Base-by-base conservation (phyloP, 2,329 filamentous ascomycete species). In the Bipolaris cookei region DNA sequence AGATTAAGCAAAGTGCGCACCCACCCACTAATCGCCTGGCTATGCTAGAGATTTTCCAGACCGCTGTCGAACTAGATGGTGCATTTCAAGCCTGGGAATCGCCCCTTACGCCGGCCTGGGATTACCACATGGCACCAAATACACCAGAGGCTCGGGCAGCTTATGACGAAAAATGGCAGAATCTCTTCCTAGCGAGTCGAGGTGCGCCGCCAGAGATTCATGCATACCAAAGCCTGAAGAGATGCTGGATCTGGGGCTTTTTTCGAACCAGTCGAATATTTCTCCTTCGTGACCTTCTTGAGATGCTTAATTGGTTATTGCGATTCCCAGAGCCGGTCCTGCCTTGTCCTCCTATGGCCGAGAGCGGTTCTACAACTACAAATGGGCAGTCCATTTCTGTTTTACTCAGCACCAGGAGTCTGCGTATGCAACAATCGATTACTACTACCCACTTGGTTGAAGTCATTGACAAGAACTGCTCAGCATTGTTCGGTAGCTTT, bases 261-360 rank as follows among this genome's bases (percentile, higher is more conserved):
- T 74, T 67, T 49, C 67, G 70, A n/a, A 71, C 68, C 1, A 66
- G 54, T 32, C 62, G 68, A 13, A 60, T 72, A 7, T 69, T 72
- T 32, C 48, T 74, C 3, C 56, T 71, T 1, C 67, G 71, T 16
- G 72, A 72, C 21, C 37, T 66, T 7, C 54, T 73, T 0, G 72
- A 73, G 49, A 67, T 75, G 1, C 50, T 74, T 10, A 73, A 72
- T 23, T 73, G 68, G 68, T 70, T 72, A 65, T 62, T 70, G 18
- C 58, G 60, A 10, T 51, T 73, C 1, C 68, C 68, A 3, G 66
- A 66, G 20, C 50, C 56, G 21, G 42, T 23, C 6, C 28, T 38
- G 4, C 23, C 20, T 5, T 28, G 18, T n/a, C 21, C 34, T 35
- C 20, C 10, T 6, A 41, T 23, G 16, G 8, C 45, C 28, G 14